Evolutionary conservation across 2,329 filamentous ascomycete genomes (phyloP).

Genomic region (Exophiala aquamarina): DNA sequence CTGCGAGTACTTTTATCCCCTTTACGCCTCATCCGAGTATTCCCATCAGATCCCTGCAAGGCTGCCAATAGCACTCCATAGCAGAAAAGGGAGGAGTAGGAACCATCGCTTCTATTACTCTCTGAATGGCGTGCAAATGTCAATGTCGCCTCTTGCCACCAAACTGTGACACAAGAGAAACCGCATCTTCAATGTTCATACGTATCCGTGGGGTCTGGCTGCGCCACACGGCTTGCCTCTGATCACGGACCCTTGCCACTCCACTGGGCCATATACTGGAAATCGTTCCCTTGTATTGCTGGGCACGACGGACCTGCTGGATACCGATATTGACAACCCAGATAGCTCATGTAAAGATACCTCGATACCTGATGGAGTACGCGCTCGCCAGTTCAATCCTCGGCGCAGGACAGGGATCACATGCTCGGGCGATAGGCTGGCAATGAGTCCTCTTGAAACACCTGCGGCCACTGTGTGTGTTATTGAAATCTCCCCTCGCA

Average conservation of each 20-base stretch:
- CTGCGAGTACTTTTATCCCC: too few species aligned
- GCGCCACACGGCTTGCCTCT: constrained; percentile 19
- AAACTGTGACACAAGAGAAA: too few species aligned
- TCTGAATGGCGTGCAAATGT: too few species aligned
- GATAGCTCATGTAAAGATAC: constrained; percentile 14
- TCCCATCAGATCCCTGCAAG: too few species aligned
- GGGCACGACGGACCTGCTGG: constrained; percentile 19
- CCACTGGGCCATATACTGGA: constrained; percentile 23
- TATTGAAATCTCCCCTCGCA: constrained; percentile 25
- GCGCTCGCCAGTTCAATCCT: constrained; percentile 20
- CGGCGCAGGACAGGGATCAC: constrained; percentile 25
- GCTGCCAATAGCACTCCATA: too few species aligned
- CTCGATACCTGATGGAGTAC: constrained; percentile 16
- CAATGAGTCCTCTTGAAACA: constrained; percentile 21
- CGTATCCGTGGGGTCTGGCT: background rate
- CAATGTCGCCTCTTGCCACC: too few species aligned
- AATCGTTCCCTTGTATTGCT: constrained; percentile 15
- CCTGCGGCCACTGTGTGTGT: constrained; percentile 25
- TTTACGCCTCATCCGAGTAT: too few species aligned
- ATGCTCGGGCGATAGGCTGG: constrained; percentile 15
- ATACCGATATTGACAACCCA: constrained; percentile 24
- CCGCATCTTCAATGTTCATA: too few species aligned
- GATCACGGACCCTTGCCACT: constrained; percentile 18
- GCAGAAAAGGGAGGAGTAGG: too few species aligned
- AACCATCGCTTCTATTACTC: too few species aligned